phyloP scores from a whole-genome alignment of 495 filamentous ascomycete genomes.

The Aspergillus ellipticus region DNA sequence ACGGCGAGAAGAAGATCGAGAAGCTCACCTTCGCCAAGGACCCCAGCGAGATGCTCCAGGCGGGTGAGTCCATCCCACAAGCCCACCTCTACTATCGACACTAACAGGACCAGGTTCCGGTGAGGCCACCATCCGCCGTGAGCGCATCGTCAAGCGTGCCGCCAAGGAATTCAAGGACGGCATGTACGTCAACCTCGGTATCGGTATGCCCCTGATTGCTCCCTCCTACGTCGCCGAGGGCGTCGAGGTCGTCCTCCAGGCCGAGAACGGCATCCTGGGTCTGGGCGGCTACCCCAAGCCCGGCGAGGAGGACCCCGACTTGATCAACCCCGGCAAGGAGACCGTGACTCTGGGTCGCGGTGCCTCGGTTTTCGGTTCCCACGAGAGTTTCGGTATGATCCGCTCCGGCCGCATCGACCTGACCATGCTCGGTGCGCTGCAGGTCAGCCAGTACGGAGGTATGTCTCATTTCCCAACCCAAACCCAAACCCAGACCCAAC shows the following conservation, averaged over 20 bases:
- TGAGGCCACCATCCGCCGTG: constrained; percentile 68
- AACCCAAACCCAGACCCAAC: neutral
- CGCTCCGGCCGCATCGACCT: constrained; percentile 81
- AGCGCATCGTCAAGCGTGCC: constrained; percentile 77
- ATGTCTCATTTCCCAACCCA: constrained; percentile 25
- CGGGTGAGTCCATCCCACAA: constrained; percentile 27
- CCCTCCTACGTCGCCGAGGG: constrained; percentile 73
- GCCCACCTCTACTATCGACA: neutral
- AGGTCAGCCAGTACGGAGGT: constrained; percentile 75
- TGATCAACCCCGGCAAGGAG: constrained; percentile 93
- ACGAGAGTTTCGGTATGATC: constrained; percentile 94
- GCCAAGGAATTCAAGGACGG: constrained; percentile 92
- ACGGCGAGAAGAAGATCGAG: constrained; percentile 71
- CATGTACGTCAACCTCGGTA: constrained; percentile 91
- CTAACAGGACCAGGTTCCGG: constrained; percentile 57
- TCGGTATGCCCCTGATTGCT: constrained; percentile 88
- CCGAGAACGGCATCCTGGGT: constrained; percentile 87
- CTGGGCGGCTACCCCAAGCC: constrained; percentile 77
- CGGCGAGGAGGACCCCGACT: constrained; percentile 78
- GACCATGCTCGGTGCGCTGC: constrained; percentile 87
- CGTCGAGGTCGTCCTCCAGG: constrained; percentile 80
- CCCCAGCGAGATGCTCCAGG: constrained; percentile 47
- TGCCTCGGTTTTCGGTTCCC: constrained; percentile 74
- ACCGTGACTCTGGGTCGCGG: constrained; percentile 79
- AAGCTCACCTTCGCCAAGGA: constrained; percentile 74